Percentiles rank a stretch among this genome's conserved stretches.
These are phyloP conservation scores for Scedosporium boydii DNA, from an alignment of 2,329 filamentous ascomycete genomes.

Conservation along the genomic window DNA sequence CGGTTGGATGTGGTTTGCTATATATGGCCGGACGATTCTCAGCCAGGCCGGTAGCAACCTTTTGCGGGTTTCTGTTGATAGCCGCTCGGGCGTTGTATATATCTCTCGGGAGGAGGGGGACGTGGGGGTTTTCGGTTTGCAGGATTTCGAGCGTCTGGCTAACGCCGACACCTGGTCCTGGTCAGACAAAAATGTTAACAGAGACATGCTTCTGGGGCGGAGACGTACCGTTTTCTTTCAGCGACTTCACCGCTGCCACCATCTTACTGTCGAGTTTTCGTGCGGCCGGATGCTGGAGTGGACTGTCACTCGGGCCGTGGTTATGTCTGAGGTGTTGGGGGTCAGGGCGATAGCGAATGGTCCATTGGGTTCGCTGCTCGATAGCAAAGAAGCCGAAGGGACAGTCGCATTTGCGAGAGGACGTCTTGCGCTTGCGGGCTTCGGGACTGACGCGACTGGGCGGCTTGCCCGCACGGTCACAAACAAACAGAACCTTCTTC, in stretches of 20 bases:
- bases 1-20: conserved; percentile 53
- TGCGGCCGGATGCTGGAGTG: conserved; percentile 55
- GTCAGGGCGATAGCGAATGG: conserved; percentile 54
- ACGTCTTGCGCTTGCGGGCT: conserved; percentile 55
- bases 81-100: conserved; percentile 60
- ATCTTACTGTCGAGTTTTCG: conserved; percentile 58
- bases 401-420: conserved; percentile 59
- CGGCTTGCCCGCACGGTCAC: conserved; percentile 55
- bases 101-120: conserved; percentile 53
- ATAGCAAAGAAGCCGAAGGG: conserved; percentile 63
- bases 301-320: conserved; percentile 57
- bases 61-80: conserved; percentile 55
- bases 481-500: conserved; percentile 60
- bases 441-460: conserved; percentile 54
- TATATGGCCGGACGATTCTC: conserved; percentile 56
- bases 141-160: conserved; percentile 58
- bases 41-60: conserved; percentile 48
- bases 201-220: conserved; percentile 4
- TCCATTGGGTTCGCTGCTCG: conserved; percentile 58
- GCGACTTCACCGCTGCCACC: conserved; percentile 55
- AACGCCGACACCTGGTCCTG: conserved; percentile 48
- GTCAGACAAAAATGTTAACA: conserved; percentile 19
- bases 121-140: conserved; percentile 53
- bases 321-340: conserved; percentile 50
- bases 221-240: conserved; percentile 54